Conservation (phyloP, 176 grass and related monocot species). For the Musa itinerans region DNA sequence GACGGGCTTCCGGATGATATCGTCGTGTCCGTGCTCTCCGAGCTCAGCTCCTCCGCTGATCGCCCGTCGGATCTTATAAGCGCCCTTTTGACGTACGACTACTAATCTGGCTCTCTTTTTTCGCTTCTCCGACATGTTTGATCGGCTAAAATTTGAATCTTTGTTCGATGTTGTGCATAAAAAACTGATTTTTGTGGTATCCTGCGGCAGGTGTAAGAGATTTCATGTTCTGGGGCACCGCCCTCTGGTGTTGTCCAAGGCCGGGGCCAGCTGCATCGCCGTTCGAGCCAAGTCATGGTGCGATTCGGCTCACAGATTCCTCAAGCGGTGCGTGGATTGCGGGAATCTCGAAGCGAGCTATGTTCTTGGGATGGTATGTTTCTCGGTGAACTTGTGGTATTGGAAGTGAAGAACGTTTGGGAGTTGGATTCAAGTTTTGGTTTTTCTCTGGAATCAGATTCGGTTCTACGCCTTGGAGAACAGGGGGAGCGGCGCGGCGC, state of each 20-base stretch:
- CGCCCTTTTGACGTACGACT: conserved; percentile 22
- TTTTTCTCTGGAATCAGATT: conserved; percentile 20
- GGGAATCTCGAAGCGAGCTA: conserved; percentile 58
- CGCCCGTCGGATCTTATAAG: conserved; percentile 34
- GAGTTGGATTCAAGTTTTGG: neutral
- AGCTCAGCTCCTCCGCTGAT: conserved; percentile 6
- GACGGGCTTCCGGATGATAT: conserved; percentile 54
- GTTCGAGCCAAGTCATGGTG: conserved; percentile 32
- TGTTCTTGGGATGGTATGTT: conserved; percentile 57
- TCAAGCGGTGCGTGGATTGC: conserved; percentile 36
- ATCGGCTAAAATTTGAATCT: neutral
- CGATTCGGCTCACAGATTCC: conserved; percentile 32
- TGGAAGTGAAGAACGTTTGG: neutral
- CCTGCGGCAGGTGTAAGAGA: conserved; percentile 43
- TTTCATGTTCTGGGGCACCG: conserved; percentile 29
- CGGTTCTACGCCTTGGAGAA: conserved; percentile 43
- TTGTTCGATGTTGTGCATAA: neutral
- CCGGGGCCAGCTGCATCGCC: conserved; percentile 21
- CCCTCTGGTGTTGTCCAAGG: conserved; percentile 28
- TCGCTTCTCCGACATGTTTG: neutral
- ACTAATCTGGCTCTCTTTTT: neutral
- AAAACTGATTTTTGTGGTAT: neutral
- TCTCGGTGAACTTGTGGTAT: neutral
- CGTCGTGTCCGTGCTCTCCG: conserved; percentile 33
- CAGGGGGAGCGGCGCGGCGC: conserved; percentile 21